Conservation (phyloP, 345 rosid genomes). For the Carallia pectinifolia region DNA sequence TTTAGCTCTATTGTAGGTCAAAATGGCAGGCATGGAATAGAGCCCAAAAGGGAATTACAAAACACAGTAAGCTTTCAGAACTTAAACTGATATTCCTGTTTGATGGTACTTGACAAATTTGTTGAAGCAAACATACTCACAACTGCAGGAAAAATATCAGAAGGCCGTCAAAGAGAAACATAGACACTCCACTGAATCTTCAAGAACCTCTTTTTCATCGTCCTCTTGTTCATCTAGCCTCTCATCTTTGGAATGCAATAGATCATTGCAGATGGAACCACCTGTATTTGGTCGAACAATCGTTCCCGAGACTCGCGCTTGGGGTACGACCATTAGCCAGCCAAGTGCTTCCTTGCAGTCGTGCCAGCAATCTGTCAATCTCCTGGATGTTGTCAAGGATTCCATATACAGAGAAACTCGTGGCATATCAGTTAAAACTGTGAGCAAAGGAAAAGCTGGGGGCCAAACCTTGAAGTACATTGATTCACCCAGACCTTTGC, state of each 20-base stretch:
- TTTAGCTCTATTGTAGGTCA: conserved; percentile 41
- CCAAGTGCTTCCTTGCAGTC: conserved; percentile 33
- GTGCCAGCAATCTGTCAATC: conserved; percentile 41
- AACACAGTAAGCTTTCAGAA: conserved; percentile 39
- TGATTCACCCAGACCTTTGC: conserved; percentile 68
- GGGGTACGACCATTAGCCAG: conserved; percentile 30
- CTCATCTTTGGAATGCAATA: conserved; percentile 61
- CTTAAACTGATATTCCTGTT: neutral
- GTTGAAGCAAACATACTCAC: conserved; percentile 15
- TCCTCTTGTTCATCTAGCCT: conserved; percentile 76
- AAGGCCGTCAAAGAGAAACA: conserved; percentile 51
- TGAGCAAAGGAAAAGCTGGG: conserved; percentile 30
- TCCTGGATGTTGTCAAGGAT: conserved; percentile 55
- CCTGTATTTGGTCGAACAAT: conserved; percentile 28
- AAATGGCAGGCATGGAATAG: conserved; percentile 34
- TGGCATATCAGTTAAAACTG: conserved; percentile 37
- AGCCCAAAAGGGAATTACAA: conserved; percentile 32
- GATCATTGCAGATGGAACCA: conserved; percentile 47
- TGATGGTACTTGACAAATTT: neutral
- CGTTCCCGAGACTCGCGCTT: conserved; percentile 21
- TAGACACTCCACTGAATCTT: conserved; percentile 59
- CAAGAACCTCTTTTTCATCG: conserved; percentile 66
- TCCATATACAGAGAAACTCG: conserved; percentile 64
- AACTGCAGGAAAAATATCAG: conserved; percentile 58
- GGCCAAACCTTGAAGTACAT: conserved; percentile 50